Evolutionary conservation across 2,329 filamentous ascomycete species (phyloP), one percentile per base, ranked within the genome.

Genomic region (Aureobasidium sp.): DNA sequence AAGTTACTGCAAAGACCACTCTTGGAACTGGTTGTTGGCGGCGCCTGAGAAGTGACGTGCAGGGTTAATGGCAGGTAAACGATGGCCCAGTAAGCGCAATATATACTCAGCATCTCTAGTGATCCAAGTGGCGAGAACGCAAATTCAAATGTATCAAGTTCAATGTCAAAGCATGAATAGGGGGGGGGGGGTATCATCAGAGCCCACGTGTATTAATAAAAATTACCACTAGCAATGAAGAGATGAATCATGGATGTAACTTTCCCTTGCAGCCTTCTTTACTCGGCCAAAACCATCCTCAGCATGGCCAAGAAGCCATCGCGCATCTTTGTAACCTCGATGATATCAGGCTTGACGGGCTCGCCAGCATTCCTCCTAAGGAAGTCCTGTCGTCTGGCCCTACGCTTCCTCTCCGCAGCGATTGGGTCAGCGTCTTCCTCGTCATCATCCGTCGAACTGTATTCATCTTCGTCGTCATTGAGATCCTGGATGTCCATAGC

Each of bases 401-500:
- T 82, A 63, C 90, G 82, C 69, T 86, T 88, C 63, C 93, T 81
- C 78, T 97, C 94, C 6, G 90, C 89, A 65, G 86, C 86, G 66
- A 99, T 95, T 1, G 93, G 91, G 70, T 97, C 92, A n/a, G 79
- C 83, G 61, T 88, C 87, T n/a, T 88, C 73, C 10, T 79, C 77
- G 9, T 76, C 84, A 6, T 92, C 87, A 63, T 94, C 90, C 58
- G 90, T 87, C 1, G 85, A 83, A 61, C 91, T 88, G 15, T 86
- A 70, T 21, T 62, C 81, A 4, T 84, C 83, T 10, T 87, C 86
- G 1, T 82, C 84, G 3, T 89, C 89, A 68, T 94, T 90, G 73
- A 97, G 86, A 65, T 96, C 92, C 71, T 93, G 85, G 15, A 97
- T 78, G 72, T 97, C 94, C 76, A 89, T 86, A 69, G 89, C 84